Evolutionary conservation across 1,139 yeast species (phyloP), one percentile per base, ranked within the genome.

Genomic region (Saccharomyces hybrid): DNA sequence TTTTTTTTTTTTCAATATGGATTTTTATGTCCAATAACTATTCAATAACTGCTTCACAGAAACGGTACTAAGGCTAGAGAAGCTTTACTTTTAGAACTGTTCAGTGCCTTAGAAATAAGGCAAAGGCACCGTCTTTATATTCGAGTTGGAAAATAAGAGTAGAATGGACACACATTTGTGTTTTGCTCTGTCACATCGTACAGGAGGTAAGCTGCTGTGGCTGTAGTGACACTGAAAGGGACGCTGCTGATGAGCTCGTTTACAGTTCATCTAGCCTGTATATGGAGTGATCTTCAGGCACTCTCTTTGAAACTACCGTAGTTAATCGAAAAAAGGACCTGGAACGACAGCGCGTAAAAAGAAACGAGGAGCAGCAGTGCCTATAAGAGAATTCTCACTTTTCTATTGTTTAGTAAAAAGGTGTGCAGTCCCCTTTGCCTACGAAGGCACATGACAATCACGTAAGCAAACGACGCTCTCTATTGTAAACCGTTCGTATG

Each of bases 201-300:
- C 44, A 38, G 44, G 44, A 38, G 44, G 44, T 26, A 38, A 38
- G 44, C n/a, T 19, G 44, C 44, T 11, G 44, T 38, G 44, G 44
- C 44, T 38, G 44, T 38, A 38, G 44, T 19, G 9, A 19, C 25
- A 38, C n/a, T 13, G 16, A 19, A 23, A 38, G 44, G 44, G 25
- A 16, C 44, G 23, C 26, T 38, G n/a, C 16, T 13, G 4, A 19
- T 16, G 11, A 19, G n/a, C 44, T 38, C 44, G 44, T 38, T 38
- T 38, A 38, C 44, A 9, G 19, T 4, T 16, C 44, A 4, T 13
- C 16, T 9, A 16, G 23, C 5, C 25, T 14, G 25, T 38, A 38
- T 38, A 38, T 38, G 44, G 44, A 38, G 44, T 38, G 44, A 38
- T 38, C 44, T 38, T 38, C 44, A 38, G 44, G 44, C 44, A 38